Evolutionary conservation across 805 yeast species (phyloP), one percentile per base, ranked within the genome.

Genomic region (Osmozyma mogii): DNA sequence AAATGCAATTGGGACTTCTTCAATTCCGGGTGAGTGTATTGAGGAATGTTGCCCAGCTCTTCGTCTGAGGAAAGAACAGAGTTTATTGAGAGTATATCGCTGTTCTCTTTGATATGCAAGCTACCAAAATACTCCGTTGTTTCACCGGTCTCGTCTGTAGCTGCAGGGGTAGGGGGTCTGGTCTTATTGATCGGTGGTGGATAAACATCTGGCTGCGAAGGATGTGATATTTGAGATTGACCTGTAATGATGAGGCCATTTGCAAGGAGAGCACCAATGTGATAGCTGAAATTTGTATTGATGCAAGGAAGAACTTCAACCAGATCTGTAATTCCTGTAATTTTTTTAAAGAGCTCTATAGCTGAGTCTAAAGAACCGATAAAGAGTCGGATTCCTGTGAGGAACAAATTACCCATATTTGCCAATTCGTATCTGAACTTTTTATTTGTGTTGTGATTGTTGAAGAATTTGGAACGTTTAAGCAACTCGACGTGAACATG

Each of bases 141-240:
- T 17, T 34, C 46, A 9, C 52, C 50, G 15, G 45, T 48, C 10
- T 46, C 52, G 5, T 40, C 35, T 3, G 27, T 32, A 16, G 30
- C 34, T 9, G 40, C 41, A 2, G 47, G 47, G 1, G 45, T 43
- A 10, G 38, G 35, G 2, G 45, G 49, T 8, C 48, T 28, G 6
- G 50, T 44, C 12, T 30, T 30, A 17, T 28, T 30, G 16, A 37
- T 44, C 1, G 47, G 44, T 3, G 47, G 46, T 2, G 53, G 47
- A 20, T 45, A 44, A 1, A 35, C 31, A 15, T 39, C 43, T 1
- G 43, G 29, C 15, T 48, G 53, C 11, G 68, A 57, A 1, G 97
- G 97, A 54, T 88, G 97, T 2, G 95, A 84, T 8, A 88, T 88
- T 48, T 87, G 95, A 3, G 89, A 79, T 52, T 88, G 97, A 9